Base-by-base conservation (phyloP, 2,329 filamentous ascomycete species). In the Penicillium palitans region DNA sequence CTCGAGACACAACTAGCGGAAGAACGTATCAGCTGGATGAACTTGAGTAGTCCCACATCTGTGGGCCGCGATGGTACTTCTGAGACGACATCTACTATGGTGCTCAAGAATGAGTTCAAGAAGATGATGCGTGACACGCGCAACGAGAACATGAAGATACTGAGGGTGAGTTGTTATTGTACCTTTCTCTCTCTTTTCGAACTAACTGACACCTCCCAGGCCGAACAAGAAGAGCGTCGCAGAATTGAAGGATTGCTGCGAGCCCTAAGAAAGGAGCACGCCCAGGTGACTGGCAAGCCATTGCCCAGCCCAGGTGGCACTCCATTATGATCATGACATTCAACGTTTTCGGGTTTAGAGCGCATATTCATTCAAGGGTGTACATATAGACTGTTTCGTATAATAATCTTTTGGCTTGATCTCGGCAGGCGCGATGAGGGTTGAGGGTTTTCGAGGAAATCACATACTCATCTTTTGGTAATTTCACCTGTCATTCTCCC, bases 71-170 rank as follows among this genome's bases (percentile, higher is more conserved):
- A 75, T 63, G 68, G 73, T 50, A 70, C 76, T 55, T 68, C 73
- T 15, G 85, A 87, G 63, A 83, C 80, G 10, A 90, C 86, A 12
- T 89, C 86, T 66, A 87, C 86, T 25, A 84, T 84, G 74, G 86
- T 90, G 41, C 70, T 91, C 68, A 86, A 87, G 74, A 87, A 87
- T 61, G 88, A 91, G 72, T 91, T 91, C 71, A 90, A 89, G 79
- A 90, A 88, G 78, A 90, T 90, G 88, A 90, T 90, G 87, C 82
- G 87, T 62, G 87, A 90, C 68, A 86, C 86, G 48, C 83, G 87
- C 61, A 80, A 81, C 1, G 88, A 91, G 72, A 87, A 84, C 61
- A 77, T 86, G 67, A 88, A 83, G 75, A 78, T 82, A 59, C 70
- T 90, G 57, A 85, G 84, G 78, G 88, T 90, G 74, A 77, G 84